These are phyloP conservation scores for Lentinus brumalis DNA, from an alignment of 768 basidiomycete species.

Conservation along the genomic window DNA sequence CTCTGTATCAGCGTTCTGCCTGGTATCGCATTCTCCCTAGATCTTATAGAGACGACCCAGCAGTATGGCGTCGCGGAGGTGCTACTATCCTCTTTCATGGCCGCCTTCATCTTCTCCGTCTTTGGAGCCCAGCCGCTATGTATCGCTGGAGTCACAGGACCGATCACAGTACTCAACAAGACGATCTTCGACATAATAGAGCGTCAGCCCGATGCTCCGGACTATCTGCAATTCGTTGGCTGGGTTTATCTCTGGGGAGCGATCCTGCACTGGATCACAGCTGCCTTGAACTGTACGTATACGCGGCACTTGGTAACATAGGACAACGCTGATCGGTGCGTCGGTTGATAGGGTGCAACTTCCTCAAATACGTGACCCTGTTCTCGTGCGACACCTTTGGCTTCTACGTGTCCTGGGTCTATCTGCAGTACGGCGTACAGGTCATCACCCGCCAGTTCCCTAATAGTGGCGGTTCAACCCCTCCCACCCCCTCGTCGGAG, in stretches of 20 bases:
- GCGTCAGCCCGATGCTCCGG: constrained; percentile 57
- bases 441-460: constrained; percentile 74
- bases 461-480: background rate
- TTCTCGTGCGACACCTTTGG: constrained; percentile 94
- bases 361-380: constrained; percentile 83
- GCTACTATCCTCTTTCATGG: constrained; percentile 82
- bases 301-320: background rate
- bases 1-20: constrained; percentile 65
- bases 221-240: constrained; percentile 84
- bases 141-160: constrained; percentile 90
- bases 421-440: constrained; percentile 88
- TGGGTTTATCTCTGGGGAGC: constrained; percentile 95
- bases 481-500: constrained; percentile 17
- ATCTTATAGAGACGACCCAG: constrained; percentile 87
- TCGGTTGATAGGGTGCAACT: constrained; percentile 66
- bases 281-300: constrained; percentile 69
- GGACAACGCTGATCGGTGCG: constrained; percentile 5
- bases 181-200: constrained; percentile 80
- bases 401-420: constrained; percentile 91
- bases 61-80: constrained; percentile 92
- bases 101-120: constrained; percentile 83
- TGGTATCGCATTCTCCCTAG: constrained; percentile 89
- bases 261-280: constrained; percentile 82
- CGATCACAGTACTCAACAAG: constrained; percentile 92
- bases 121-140: constrained; percentile 90